Base-by-base conservation (phyloP, 2,329 filamentous ascomycete species). In the Emmonsiellopsis sp. region DNA sequence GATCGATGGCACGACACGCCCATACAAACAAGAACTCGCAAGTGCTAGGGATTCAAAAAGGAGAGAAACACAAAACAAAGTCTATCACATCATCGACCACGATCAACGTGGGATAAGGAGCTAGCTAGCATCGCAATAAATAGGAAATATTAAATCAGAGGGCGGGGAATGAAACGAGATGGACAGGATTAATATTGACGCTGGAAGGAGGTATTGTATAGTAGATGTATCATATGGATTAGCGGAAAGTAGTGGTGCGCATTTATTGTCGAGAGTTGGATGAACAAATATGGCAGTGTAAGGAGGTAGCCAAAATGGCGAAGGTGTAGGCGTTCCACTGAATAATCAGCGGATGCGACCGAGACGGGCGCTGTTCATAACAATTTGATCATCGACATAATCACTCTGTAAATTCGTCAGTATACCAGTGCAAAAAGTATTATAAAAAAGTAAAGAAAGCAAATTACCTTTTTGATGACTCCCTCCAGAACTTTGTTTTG, bases 401-500 rank as follows among this genome's bases (percentile, higher is more conserved):
- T 95, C 89, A 72, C 85, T 92, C 88, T 89, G 68, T 30, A 58
- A 31, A 13, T 38, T 44, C 15, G 53, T 70, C 60, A 69, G 65
- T 51, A 52, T 51, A 35, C 3, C 4, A n/a, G 13, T 50, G 2
- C 13, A 42, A 16, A 20, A 26, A 35, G 13, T 5, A 32, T 44
- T 44, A 44, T 43, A 9, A 15, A 44, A 44, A 44, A 5, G n/a
- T 15, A 37, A 38, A 43, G 35, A 30, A n/a, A 20, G 44, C 53
- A 56, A 62, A 75, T 65, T 72, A 87, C 87, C 85, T 94, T 94
- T 60, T 75, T 75, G 59, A 81, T 87, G 65, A 96, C 89, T 55
- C 84, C 79, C 57, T 87, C 84, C 64, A 95, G 85, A 63, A 84
- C 79, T 62, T 79, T 79, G 70, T 94, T 94, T 73, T 94, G 87